Base-by-base conservation (phyloP, 495 filamentous ascomycete genomes). In the Penicillium coffeae region DNA sequence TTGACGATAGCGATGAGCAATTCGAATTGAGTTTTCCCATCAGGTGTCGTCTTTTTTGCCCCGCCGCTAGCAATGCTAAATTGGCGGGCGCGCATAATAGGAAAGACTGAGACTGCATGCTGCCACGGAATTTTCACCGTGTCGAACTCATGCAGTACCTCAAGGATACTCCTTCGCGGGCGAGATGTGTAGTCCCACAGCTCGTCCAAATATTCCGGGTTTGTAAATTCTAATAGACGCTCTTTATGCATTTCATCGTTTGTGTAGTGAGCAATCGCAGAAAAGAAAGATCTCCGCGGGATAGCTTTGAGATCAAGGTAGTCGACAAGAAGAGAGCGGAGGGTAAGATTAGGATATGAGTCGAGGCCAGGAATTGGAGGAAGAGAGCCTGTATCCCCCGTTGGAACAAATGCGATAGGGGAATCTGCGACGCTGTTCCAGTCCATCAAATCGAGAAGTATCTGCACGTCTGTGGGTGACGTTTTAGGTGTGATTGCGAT, bases 151-250 rank as follows among this genome's bases (percentile, higher is more conserved):
- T 90, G 81, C 19, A 99, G 73, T 1, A 95, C 83, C 62, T 99
- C 93, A 7, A 99, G 65, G 54, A 96, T 94, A 51, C 85, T 91
- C 35, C 93, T 84, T 38, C 93, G 84, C 6, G 93, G 92, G 6
- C 94, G 86, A 3, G 90, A 89, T 1, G 91, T 92, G 63, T 97
- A 99, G 62, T 99, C 94, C 71, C 86, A 96, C 14, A 94, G 81
- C 51, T 99, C 94, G 55, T 97, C 90, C 8, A 88, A 76, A 60
- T 84, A 87, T 14, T 84, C 75, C 0, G 87, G 80, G 45, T 84
- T 76, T 0, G 83, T 82, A 52, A 99, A 94, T 53, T 97, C 92
- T 2, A 79, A 55, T 0, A 99, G 78, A 8, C 92, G 83, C 42
- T 94, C 88, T 54, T 82, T 82, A 45, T 97, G 92, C 45, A 77